These are phyloP conservation scores for Microthyrium microscopicum DNA, from an alignment of 2,329 filamentous ascomycete species.

Conservation along the genomic window DNA sequence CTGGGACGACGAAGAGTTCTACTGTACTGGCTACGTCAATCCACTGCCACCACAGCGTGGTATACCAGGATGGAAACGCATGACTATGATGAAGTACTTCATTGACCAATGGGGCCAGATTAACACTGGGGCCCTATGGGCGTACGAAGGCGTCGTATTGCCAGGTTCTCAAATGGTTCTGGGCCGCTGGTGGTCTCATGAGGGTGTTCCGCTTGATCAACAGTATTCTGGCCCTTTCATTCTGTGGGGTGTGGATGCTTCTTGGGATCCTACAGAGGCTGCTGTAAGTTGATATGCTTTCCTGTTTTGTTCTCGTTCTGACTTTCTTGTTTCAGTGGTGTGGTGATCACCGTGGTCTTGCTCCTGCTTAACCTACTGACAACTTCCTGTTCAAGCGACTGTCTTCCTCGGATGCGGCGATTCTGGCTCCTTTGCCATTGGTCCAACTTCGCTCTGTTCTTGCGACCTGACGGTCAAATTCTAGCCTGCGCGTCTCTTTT, in stretches of 20 bases:
- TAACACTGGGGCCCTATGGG: constrained; percentile 24
- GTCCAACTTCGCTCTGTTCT: too few relatives aligned
- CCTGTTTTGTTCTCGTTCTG: too few relatives aligned
- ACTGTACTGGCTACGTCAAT: constrained; percentile 31
- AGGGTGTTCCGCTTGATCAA: constrained; percentile 11
- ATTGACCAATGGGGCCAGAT: constrained; percentile 14
- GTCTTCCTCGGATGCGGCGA: too few relatives aligned
- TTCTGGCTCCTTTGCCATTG: too few relatives aligned
- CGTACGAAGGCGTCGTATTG: constrained; percentile 31
- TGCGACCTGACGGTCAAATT: too few relatives aligned
- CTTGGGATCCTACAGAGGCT: too few relatives aligned
- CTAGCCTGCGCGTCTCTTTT: too few relatives aligned
- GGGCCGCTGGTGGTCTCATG: constrained; percentile 30
- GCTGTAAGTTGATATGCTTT: too few relatives aligned
- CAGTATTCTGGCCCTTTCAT: constrained; percentile 25
- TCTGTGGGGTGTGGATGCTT: constrained; percentile 23
- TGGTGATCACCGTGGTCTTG: too few relatives aligned
- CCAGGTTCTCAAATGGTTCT: constrained; percentile 30
- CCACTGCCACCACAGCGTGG: constrained; percentile 29
- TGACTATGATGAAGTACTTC: constrained; percentile 38
- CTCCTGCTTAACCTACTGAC: too few relatives aligned
- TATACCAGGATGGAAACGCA: constrained; percentile 36
- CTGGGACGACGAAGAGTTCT: constrained; percentile 20
- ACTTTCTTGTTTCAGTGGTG: too few relatives aligned
- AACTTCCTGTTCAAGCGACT: too few relatives aligned